Percentiles rank a stretch among this genome's conserved stretches.
Conservation (phyloP, 495 filamentous ascomycete genomes). For the Podospora tetraspora region DNA sequence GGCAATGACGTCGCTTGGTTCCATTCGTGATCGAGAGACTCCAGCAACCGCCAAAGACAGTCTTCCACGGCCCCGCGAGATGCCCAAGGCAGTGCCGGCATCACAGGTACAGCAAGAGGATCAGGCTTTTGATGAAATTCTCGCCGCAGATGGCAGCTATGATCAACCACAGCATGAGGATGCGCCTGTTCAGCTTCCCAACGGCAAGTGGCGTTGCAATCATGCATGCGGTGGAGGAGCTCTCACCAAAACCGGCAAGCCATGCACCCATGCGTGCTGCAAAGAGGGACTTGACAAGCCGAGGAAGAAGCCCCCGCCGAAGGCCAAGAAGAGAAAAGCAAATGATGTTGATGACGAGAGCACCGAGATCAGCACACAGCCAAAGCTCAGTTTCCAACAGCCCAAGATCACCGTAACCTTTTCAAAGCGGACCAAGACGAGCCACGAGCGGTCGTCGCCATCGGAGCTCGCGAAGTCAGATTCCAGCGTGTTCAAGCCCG, state of each 20-base stretch:
- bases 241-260: constrained; percentile 52
- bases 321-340: constrained; percentile 24
- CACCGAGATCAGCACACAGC: neutral
- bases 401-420: neutral
- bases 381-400: neutral
- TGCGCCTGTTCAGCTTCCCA: constrained; percentile 54
- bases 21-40: constrained; percentile 5
- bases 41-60: neutral
- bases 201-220: constrained; percentile 85
- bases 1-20: neutral
- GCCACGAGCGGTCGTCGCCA: too few relatives aligned
- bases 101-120: neutral
- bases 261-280: constrained; percentile 69
- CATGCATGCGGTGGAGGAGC: constrained; percentile 68
- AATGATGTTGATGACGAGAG: neutral
- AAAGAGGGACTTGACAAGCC: constrained; percentile 79
- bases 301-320: constrained; percentile 51
- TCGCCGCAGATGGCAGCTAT: constrained; percentile 19
- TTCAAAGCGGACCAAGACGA: neutral
- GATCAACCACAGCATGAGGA: constrained; percentile 20
- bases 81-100: constrained; percentile 8
- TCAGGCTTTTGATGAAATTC: constrained; percentile 27
- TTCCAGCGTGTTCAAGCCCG: neutral
- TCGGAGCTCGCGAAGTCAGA: neutral
- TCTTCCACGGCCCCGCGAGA: neutral